These are phyloP conservation scores for Pestalotiopsis sp. DNA, from an alignment of 2,329 filamentous ascomycete species.

Conservation along the genomic window DNA sequence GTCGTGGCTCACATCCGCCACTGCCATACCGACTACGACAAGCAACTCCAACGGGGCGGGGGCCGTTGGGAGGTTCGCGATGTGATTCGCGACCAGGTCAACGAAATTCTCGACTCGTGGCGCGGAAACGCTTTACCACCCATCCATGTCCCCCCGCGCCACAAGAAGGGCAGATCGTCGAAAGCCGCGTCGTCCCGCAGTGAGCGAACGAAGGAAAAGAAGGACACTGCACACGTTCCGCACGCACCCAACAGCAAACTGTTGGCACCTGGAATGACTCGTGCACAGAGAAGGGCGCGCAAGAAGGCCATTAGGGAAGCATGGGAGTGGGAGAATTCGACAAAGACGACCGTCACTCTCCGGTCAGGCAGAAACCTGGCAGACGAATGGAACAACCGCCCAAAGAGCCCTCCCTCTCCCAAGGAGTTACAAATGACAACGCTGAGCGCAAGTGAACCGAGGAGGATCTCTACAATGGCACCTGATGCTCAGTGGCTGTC, in stretches of 20 bases:
- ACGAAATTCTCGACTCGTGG: slow-evolving; percentile 18
- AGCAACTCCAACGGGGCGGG: slow-evolving; percentile 28
- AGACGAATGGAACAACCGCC: not conserved
- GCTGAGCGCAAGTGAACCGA: not conserved
- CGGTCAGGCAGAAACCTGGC: not conserved
- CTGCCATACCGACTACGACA: slow-evolving; percentile 49
- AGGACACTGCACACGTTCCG: no score
- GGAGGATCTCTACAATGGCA: not conserved
- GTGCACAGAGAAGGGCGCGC: no score
- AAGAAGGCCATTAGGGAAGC: not conserved
- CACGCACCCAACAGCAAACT: no score
- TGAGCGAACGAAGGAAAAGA: no score
- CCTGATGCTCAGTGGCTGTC: no score
- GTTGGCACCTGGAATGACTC: no score
- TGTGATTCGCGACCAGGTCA: slow-evolving; percentile 1
- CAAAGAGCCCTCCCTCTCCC: not conserved
- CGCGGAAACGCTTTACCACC: slow-evolving; percentile 5
- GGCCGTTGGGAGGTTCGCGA: slow-evolving; percentile 12
- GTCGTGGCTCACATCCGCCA: slow-evolving; percentile 54
- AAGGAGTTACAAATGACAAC: not conserved
- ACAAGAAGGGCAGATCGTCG: not conserved
- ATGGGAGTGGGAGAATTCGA: not conserved
- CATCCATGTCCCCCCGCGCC: not conserved
- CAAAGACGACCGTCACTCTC: not conserved
- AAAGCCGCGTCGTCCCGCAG: no score